Evolutionary conservation across 106 monocot genomes (phyloP), one percentile per base, ranked within the genome.

Genomic region (Phalaenopsis aphrodite): DNA sequence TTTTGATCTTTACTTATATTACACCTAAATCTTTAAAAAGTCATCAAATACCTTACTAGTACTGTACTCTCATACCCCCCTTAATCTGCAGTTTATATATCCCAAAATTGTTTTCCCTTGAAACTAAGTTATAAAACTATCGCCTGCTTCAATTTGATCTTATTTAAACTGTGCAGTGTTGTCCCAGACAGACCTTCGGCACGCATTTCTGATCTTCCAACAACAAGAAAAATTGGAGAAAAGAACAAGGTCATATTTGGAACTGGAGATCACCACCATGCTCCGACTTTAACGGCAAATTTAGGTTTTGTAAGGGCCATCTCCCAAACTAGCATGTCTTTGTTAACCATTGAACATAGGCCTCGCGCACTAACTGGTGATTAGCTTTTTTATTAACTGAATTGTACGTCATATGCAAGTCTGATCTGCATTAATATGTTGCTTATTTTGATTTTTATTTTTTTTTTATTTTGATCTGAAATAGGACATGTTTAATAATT

Each of bases 221-320:
- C 94, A 55, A 98, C 92, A 21, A 87, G 98, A 81, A 92, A 92
- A 78, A 84, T 98, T 24, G 88, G 92, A 30, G 11, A 80, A 71
- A 98, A 94, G 85, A 98, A 91, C 85, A 98, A 98, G 75, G 84
- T 88, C 36, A 84, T 89, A 9, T 98, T 98, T 77, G 98, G 98
- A 30, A 98, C 98, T 69, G 98, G 98, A 78, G 98, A 98, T 86
- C 76, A 84, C 69, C 91, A 94, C 92, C 88, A 71, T 58, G 94
- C 94, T 84, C 90, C 92, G 21, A 98, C 98, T 64, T 77, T 98
- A 81, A 94, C 98, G 3, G 98, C 98, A 75, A 98, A 98, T 48
- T 89, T 81, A 82, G 94, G 90, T 41, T 94, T 98, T 83, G 87
- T 92, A 1, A 86, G 98, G 88, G 98, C 98, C 38, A 82, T 94